Evolutionary conservation across 345 rosid genomes (phyloP).

Genomic region (Rhodamnia rubescens): DNA sequence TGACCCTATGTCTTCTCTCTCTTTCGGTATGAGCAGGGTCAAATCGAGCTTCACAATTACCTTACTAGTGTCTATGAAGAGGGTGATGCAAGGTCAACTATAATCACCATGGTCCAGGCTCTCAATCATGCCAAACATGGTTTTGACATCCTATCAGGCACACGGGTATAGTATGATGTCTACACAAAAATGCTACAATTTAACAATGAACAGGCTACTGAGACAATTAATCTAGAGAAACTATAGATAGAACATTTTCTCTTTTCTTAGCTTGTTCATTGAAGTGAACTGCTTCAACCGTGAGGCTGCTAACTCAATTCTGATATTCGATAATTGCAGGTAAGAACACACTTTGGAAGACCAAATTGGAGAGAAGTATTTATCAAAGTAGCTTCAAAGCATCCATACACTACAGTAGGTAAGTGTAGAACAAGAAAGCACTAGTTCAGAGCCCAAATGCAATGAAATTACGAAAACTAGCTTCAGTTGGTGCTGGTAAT

Average conservation of each 20-base stretch:
- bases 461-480: background rate
- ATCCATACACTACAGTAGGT: conserved; percentile 81
- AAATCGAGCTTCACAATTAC: conserved; percentile 90
- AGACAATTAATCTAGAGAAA: background rate
- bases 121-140: conserved; percentile 94
- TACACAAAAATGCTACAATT: background rate
- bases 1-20: background rate
- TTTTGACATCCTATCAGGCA: conserved; percentile 89
- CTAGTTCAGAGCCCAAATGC: background rate
- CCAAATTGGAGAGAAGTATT: conserved; percentile 95
- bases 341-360: conserved; percentile 92
- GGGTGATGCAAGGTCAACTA: conserved; percentile 93
- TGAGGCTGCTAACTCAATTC: background rate
- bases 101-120: conserved; percentile 97
- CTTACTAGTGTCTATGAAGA: conserved; percentile 97
- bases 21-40: conserved; percentile 40
- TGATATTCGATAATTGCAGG: conserved; percentile 30
- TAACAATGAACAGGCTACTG: background rate
- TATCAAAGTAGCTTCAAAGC: conserved; percentile 63
- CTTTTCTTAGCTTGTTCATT: background rate
- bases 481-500: background rate
- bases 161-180: conserved; percentile 43
- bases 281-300: background rate
- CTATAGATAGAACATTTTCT: background rate
- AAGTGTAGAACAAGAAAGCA: background rate